phyloP scores from a whole-genome alignment of 345 rosid species.

The Ailanthus altissimus region DNA sequence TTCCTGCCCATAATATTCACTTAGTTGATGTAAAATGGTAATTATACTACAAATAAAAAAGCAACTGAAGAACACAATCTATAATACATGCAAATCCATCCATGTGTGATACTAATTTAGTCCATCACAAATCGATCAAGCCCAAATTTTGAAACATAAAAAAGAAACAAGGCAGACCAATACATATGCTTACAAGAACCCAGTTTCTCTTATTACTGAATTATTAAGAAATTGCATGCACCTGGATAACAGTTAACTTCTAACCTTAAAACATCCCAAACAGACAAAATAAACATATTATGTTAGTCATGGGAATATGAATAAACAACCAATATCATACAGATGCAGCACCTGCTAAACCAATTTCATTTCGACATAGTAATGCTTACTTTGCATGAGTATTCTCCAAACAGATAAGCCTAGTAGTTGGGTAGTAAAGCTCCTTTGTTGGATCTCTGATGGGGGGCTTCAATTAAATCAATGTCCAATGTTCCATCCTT shows the following conservation, averaged over 20 bases:
- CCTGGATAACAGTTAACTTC: background rate
- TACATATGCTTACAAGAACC: background rate
- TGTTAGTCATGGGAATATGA: background rate
- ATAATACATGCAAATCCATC: background rate
- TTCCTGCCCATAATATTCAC: background rate
- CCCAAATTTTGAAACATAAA: too few relatives aligned
- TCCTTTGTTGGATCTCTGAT: slow-evolving; percentile 70
- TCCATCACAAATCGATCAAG: too few relatives aligned
- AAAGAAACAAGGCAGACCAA: background rate
- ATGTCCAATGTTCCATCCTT: slow-evolving; percentile 82
- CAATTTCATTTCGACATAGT: background rate
- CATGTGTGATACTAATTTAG: too few relatives aligned
- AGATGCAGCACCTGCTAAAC: background rate
- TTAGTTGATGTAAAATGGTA: background rate
- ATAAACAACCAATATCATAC: background rate
- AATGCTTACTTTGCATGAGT: slow-evolving; percentile 81
- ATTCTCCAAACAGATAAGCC: slow-evolving; percentile 91
- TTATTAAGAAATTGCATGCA: background rate
- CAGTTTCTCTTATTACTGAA: background rate
- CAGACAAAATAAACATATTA: too few relatives aligned
- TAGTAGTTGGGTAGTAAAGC: slow-evolving; percentile 76
- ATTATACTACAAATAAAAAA: background rate
- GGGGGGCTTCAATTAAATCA: slow-evolving; percentile 70
- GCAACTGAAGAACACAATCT: background rate
- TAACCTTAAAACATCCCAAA: background rate